These are phyloP conservation scores for Strobilomyces confusus DNA, from an alignment of 768 basidiomycete species.

Conservation along the genomic window DNA sequence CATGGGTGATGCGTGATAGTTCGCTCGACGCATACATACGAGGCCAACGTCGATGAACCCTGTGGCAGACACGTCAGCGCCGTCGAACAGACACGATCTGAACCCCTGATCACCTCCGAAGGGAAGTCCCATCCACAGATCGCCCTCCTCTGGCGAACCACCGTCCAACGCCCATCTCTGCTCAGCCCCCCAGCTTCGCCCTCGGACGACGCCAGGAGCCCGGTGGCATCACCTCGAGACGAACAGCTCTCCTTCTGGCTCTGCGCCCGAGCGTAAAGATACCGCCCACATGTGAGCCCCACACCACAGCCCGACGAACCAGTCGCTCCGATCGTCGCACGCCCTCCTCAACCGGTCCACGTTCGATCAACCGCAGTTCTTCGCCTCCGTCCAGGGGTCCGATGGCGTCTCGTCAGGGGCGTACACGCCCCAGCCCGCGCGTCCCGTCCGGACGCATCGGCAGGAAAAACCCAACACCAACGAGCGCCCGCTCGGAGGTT, in stretches of 20 bases:
- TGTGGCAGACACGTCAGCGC: neutral
- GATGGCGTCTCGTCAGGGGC: neutral
- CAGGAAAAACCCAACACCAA: neutral
- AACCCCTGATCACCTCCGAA: neutral
- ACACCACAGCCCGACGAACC: neutral
- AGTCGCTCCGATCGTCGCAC: neutral
- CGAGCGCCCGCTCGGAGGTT: neutral
- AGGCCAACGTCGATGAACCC: neutral
- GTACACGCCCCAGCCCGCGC: no score
- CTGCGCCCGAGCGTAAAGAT: no score
- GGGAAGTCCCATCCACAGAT: neutral
- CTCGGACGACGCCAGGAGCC: conserved; percentile 3
- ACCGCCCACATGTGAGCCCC: neutral
- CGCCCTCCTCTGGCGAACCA: neutral
- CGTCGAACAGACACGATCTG: neutral
- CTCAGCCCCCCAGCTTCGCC: no score
- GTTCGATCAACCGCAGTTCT: neutral
- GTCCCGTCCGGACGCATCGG: neutral
- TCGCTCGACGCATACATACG: neutral
- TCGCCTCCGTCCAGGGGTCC: neutral
- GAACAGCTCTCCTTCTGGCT: no score
- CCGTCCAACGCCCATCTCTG: no score
- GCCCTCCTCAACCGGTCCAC: no score
- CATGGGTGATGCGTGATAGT: neutral
- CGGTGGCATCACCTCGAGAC: neutral